phyloP scores from a whole-genome alignment of 345 rosid species.

The Gossypium bickii region DNA sequence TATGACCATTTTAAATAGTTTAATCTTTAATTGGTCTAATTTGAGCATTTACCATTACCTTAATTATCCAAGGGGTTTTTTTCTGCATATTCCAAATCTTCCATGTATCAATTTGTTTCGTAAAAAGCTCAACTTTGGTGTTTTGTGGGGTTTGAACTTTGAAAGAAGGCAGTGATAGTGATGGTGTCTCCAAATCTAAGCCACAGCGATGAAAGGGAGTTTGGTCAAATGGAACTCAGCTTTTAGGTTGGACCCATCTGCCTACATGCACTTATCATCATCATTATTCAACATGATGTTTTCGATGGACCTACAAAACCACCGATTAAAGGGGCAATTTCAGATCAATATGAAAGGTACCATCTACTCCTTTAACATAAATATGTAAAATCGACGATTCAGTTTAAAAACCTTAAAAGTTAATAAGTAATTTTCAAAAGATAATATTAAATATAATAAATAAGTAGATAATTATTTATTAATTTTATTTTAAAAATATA shows the following conservation, averaged over 20 bases:
- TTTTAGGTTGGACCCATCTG: neutral
- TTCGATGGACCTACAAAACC: neutral
- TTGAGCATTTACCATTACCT: too few species aligned
- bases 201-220: neutral
- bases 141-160: neutral
- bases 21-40: too few species aligned
- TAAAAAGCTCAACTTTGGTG: neutral
- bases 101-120: neutral
- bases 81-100: neutral
- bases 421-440: too few species aligned
- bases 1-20: too few species aligned
- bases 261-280: neutral
- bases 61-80: too few species aligned
- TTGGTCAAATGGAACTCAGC: neutral
- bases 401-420: too few species aligned
- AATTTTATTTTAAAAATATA: too few species aligned
- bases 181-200: slow-evolving; percentile 1
- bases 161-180: neutral
- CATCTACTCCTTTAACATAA: too few species aligned
- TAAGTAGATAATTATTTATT: too few species aligned
- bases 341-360: neutral
- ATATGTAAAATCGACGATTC: too few species aligned
- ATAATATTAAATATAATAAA: too few species aligned
- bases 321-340: neutral
- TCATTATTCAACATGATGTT: neutral